A percentile compares a stretch with the other conserved stretches of the same genome.
Conservation (phyloP, 1,284 basidiomycete species). For the Anthracocystis setariae region DNA sequence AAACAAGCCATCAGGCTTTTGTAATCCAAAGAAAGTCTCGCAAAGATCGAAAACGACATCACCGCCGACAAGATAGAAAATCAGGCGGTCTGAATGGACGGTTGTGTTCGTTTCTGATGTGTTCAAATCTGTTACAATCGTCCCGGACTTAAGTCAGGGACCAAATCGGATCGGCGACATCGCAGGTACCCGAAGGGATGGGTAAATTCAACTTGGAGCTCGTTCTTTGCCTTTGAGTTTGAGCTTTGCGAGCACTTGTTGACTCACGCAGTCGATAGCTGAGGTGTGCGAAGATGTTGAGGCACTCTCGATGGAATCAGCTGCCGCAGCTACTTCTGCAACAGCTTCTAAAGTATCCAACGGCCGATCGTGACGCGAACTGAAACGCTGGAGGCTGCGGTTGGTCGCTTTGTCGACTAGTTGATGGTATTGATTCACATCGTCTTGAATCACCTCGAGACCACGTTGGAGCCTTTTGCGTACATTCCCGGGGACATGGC, state of each 20-base stretch:
- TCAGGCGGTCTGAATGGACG: too few species aligned
- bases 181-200: too few species aligned
- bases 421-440: constrained; percentile 14
- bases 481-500: background rate
- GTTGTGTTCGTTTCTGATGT: too few species aligned
- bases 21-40: too few species aligned
- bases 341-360: constrained; percentile 11
- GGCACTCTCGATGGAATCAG: background rate
- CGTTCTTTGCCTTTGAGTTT: constrained; percentile 23
- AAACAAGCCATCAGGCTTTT: too few species aligned
- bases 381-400: background rate
- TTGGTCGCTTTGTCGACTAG: constrained; percentile 9
- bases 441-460: constrained; percentile 8
- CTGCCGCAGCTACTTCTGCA: constrained; percentile 3
- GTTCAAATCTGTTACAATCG: too few species aligned
- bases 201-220: constrained; percentile 10
- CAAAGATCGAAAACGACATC: too few species aligned
- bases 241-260: background rate
- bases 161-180: background rate
- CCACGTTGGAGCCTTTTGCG: constrained; percentile 6
- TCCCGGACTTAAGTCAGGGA: too few species aligned
- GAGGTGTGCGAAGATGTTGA: background rate
- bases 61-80: too few species aligned
- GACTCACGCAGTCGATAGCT: background rate
- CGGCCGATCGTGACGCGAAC: constrained; percentile 5